These are phyloP conservation scores for Cercis canadensis DNA, from an alignment of 306 rosid species.

Conservation along the genomic window DNA sequence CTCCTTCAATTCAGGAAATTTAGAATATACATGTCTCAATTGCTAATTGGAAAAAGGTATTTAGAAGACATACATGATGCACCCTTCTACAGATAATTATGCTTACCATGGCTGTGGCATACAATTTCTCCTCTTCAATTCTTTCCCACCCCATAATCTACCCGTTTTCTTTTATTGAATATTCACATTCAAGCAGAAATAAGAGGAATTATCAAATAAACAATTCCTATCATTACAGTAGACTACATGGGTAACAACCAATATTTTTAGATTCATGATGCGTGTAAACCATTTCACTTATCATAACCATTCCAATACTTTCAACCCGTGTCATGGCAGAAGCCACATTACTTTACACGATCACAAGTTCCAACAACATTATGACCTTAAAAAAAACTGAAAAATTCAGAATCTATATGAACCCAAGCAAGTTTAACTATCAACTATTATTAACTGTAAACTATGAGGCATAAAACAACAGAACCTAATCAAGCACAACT, in stretches of 20 bases:
- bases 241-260: background rate
- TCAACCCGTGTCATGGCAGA: conserved; percentile 1
- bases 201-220: background rate
- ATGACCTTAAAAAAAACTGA: conserved; percentile 15
- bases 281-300: background rate
- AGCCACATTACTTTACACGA: conserved; percentile 21
- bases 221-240: background rate
- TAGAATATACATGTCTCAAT: conserved; percentile 4
- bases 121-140: background rate
- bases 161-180: background rate
- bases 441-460: background rate
- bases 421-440: conserved; percentile 12
- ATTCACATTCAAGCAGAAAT: conserved; percentile 31
- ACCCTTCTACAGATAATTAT: background rate
- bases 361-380: conserved; percentile 2
- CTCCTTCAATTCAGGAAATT: conserved; percentile 1
- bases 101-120: background rate
- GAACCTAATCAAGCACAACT: background rate
- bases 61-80: no score
- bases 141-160: background rate
- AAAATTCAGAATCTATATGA: conserved; percentile 11
- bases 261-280: conserved; percentile 10
- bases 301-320: conserved; percentile 10
- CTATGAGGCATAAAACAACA: conserved; percentile 7
- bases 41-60: background rate